phyloP scores from a whole-genome alignment of 2,329 filamentous ascomycete genomes.

The Cladosporium cucumerinum region DNA sequence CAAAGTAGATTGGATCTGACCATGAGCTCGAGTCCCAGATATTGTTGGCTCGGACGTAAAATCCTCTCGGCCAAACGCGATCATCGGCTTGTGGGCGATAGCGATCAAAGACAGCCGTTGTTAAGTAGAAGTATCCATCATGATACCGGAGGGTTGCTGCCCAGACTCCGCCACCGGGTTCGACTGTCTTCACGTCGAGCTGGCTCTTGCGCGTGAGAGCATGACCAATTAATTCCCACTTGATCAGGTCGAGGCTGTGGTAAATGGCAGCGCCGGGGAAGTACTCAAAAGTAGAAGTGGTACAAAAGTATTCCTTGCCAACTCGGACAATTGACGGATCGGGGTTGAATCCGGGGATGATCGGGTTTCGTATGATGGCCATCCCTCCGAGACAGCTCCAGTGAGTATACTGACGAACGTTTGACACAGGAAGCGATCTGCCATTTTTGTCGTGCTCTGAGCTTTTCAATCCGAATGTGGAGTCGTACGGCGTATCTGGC shows the following conservation, averaged over 20 bases:
- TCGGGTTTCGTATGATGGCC: constrained; percentile 37
- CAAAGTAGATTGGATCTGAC: constrained; percentile 55
- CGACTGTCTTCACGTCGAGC: constrained; percentile 51
- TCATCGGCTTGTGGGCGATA: constrained; percentile 34
- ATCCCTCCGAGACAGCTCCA: constrained; percentile 31
- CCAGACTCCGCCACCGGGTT: constrained; percentile 52
- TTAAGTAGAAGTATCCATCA: constrained; percentile 42
- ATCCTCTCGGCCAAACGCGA: constrained; percentile 28
- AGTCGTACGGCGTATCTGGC: not conserved
- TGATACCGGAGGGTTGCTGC: constrained; percentile 49
- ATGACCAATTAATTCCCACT: constrained; percentile 52
- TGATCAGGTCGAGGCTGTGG: constrained; percentile 51
- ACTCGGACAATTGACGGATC: constrained; percentile 57
- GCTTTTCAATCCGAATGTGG: not conserved
- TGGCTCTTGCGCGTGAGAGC: constrained; percentile 51
- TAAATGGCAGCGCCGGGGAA: constrained; percentile 61
- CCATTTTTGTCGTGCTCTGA: not conserved
- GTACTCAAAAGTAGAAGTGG: constrained; percentile 61
- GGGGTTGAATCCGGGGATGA: constrained; percentile 61
- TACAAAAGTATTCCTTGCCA: constrained; percentile 54
- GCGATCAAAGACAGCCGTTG: constrained; percentile 2
- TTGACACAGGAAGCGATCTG: not conserved
- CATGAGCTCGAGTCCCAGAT: constrained; percentile 52
- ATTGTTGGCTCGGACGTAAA: constrained; percentile 53
- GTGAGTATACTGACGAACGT: not conserved